Base-by-base conservation (phyloP, 176 grass and related monocot genomes). In the Typha latifolia region DNA sequence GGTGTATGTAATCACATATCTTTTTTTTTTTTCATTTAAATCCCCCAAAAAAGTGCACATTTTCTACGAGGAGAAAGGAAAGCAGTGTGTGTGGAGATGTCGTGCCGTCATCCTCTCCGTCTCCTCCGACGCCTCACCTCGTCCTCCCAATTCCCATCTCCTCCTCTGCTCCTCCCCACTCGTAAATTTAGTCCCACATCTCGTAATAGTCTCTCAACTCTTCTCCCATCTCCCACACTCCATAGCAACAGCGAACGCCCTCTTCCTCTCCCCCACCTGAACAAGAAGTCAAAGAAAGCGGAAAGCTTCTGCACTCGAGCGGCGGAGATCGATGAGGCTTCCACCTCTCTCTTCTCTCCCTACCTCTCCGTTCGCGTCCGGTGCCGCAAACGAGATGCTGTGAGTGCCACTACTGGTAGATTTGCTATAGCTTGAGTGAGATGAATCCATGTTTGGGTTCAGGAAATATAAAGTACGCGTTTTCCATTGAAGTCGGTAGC, bases 291-390 rank as follows among this genome's bases (percentile, higher is more conserved):
- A 12, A 56, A 23, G 5, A 63, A 62, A 13, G 48, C 6, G 49
- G 29, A 64, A 62, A 15, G 70, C 49, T 56, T 78, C 26, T 62
- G 74, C 67, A 13, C 80, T 65, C 66, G 49, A 6, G 66, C 77
- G 37, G 20, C 72, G 3, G 62, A 63, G 21, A 8, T 37, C 7
- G 74, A 56, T 14, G 62, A 47, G 47, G 27, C 66, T 3, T 4
- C 69, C 14, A 69, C 77, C 37, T 71, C 66, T 31, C 3, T 80
- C 11, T 75, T 77, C 32, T 62, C 73, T 29, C 51, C 70, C 4
- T 91, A 91, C 63, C 68, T 91, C 34, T 91, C 92, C 43, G 85
- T 82, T 61, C 77, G 55, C 66, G 88, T 96, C 55, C 71, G 82
- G 12, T 89, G 88, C 80, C 74, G 63, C 66, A 86, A 77, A 69